Percentiles rank a stretch among this genome's conserved stretches.
Conservation (phyloP, 495 filamentous ascomycete species). For the Hyaloscypha variabilis region DNA sequence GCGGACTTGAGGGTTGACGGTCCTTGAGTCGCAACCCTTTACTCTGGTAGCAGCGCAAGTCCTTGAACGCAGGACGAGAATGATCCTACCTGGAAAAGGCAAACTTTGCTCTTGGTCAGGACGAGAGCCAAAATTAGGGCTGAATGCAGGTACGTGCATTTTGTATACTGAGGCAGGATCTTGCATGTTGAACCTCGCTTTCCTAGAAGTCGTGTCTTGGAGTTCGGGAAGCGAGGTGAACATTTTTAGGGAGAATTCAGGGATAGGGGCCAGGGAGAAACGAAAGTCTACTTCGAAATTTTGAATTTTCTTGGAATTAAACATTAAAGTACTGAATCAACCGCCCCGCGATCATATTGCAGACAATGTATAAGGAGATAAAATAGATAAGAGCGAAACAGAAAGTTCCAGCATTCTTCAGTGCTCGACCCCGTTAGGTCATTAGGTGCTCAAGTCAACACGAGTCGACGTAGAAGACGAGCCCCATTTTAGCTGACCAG, state of each 20-base stretch:
- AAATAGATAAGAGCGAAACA: constrained; percentile 16
- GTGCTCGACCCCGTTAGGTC: constrained; percentile 3
- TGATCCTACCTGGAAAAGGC: background rate
- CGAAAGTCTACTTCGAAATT: background rate
- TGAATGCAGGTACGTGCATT: background rate
- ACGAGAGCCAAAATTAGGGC: background rate
- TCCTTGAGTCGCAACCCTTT: background rate
- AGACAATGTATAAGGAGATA: background rate
- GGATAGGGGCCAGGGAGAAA: too few species aligned
- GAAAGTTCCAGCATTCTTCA: constrained; percentile 15
- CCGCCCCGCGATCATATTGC: background rate
- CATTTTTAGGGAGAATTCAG: too few species aligned
- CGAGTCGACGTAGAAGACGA: constrained; percentile 8
- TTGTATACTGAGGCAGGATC: background rate
- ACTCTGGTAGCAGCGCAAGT: background rate
- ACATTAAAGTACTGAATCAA: background rate
- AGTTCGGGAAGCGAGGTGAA: background rate
- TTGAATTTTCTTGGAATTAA: background rate
- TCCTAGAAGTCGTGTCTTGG: background rate
- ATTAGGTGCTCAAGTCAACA: constrained; percentile 6
- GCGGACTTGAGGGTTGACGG: background rate
- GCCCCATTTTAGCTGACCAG: constrained; percentile 8
- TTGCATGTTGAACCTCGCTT: background rate
- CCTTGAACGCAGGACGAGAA: background rate
- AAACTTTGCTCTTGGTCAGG: background rate